Conservation (phyloP, 768 basidiomycete species). For the Neoboletus subvelutipes region DNA sequence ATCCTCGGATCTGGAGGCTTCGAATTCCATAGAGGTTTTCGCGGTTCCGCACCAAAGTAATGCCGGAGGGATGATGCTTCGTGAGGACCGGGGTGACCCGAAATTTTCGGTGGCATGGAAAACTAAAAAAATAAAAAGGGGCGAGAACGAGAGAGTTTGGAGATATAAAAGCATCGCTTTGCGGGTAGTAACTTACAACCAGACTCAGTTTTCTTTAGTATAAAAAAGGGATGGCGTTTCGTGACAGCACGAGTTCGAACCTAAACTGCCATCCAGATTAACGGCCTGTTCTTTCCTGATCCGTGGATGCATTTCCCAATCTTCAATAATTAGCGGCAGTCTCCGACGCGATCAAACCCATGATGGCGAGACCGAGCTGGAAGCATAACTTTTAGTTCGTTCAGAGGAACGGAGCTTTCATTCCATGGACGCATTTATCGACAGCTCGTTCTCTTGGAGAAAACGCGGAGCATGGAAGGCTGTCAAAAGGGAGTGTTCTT, state of each 20-base stretch:
- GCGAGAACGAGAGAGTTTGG: not conserved
- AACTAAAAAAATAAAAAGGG: not conserved
- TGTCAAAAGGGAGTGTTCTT: constrained; percentile 5
- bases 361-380: constrained; percentile 9
- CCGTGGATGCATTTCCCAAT: constrained; percentile 18
- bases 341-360: constrained; percentile 13
- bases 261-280: constrained; percentile 7
- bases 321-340: constrained; percentile 12
- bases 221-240: constrained; percentile 5
- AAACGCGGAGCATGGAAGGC: constrained; percentile 20
- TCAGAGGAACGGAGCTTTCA: constrained; percentile 5
- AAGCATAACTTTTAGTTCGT: constrained; percentile 3
- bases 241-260: constrained; percentile 8
- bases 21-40: constrained; percentile 12
- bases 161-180: constrained; percentile 1
- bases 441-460: constrained; percentile 18
- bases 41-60: constrained; percentile 13
- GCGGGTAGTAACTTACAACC: constrained; percentile 6
- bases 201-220: not conserved
- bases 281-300: constrained; percentile 19
- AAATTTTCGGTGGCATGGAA: not conserved
- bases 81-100: constrained; percentile 4
- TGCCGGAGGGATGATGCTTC: not conserved
- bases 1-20: constrained; percentile 13
- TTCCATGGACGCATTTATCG: constrained; percentile 1